These are phyloP conservation scores for Xylariaceae sp. DNA, from an alignment of 2,329 filamentous ascomycete species.

Conservation along the genomic window DNA sequence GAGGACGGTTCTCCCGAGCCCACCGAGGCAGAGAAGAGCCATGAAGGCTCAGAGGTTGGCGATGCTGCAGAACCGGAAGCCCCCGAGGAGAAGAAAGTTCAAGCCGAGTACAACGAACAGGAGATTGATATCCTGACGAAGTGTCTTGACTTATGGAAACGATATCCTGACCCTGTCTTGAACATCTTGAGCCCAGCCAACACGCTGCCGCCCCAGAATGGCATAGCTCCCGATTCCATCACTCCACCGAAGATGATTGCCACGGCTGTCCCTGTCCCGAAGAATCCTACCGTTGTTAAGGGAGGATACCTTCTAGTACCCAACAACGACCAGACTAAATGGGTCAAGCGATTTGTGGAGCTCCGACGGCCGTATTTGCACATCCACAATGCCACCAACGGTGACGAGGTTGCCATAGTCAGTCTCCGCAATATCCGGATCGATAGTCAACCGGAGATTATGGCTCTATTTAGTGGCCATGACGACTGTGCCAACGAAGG, in stretches of 20 bases:
- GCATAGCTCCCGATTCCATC: conserved; percentile 44
- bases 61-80: conserved; percentile 8
- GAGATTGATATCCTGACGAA: conserved; percentile 47
- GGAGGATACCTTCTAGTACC: conserved; percentile 83
- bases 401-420: conserved; percentile 85
- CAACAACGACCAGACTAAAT: conserved; percentile 73
- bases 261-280: conserved; percentile 70
- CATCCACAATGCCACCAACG: conserved; percentile 76
- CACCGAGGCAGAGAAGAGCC: conserved; percentile 11
- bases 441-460: conserved; percentile 84
- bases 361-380: conserved; percentile 87
- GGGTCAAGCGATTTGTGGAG: conserved; percentile 91
- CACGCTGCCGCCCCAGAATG: conserved; percentile 64
- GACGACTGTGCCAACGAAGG: conserved; percentile 21
- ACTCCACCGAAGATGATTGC: conserved; percentile 63
- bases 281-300: conserved; percentile 77
- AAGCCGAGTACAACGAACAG: conserved; percentile 42
- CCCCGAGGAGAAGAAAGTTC: conserved; percentile 12
- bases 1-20: conserved; percentile 25
- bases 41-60: conserved; percentile 7
- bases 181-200: conserved; percentile 55
- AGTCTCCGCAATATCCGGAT: conserved; percentile 86
- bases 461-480: conserved; percentile 56
- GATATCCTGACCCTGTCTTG: conserved; percentile 51
- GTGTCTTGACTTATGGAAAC: conserved; percentile 60